Percentiles rank a stretch among this genome's conserved stretches.
phyloP scores from a whole-genome alignment of 306 rosid genomes.

The Dalbergia cultrata region DNA sequence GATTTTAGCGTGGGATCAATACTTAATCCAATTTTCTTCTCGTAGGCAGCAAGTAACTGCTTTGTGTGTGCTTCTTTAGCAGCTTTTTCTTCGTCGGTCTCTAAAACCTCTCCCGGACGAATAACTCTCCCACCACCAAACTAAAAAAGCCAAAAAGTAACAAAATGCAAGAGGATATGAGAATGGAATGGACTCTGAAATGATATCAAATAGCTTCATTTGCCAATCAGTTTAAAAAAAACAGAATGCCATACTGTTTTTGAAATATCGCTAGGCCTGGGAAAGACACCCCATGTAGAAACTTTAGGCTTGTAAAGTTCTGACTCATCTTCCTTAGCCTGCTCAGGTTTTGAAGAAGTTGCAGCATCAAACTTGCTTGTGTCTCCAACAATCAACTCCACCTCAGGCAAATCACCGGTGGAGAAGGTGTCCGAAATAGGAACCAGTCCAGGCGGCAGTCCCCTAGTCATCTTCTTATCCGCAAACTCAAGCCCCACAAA shows the following conservation, averaged over 20 bases:
- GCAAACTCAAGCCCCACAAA: conserved; percentile 85
- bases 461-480: conserved; percentile 75
- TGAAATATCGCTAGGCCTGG: conserved; percentile 88
- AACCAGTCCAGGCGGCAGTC: conserved; percentile 83
- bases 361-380: conserved; percentile 59
- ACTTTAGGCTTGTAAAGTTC: conserved; percentile 87
- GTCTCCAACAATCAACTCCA: conserved; percentile 88
- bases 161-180: background rate
- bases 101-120: conserved; percentile 81
- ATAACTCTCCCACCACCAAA: conserved; percentile 88
- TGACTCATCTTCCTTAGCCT: conserved; percentile 56
- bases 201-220: background rate
- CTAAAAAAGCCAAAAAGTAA: conserved; percentile 47
- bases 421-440: conserved; percentile 75
- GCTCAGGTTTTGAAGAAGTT: conserved; percentile 49
- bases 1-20: conserved; percentile 73
- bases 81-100: conserved; percentile 85
- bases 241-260: conserved; percentile 67
- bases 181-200: conserved; percentile 3
- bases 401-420: conserved; percentile 64
- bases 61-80: conserved; percentile 77
- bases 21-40: conserved; percentile 63
- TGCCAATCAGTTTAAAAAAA: conserved; percentile 31
- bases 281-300: conserved; percentile 97
- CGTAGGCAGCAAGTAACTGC: conserved; percentile 77